Percentiles rank a stretch among this genome's conserved stretches.
These are phyloP conservation scores for Neurospora sp. DNA, from an alignment of 495 filamentous ascomycete species.

Conservation along the genomic window DNA sequence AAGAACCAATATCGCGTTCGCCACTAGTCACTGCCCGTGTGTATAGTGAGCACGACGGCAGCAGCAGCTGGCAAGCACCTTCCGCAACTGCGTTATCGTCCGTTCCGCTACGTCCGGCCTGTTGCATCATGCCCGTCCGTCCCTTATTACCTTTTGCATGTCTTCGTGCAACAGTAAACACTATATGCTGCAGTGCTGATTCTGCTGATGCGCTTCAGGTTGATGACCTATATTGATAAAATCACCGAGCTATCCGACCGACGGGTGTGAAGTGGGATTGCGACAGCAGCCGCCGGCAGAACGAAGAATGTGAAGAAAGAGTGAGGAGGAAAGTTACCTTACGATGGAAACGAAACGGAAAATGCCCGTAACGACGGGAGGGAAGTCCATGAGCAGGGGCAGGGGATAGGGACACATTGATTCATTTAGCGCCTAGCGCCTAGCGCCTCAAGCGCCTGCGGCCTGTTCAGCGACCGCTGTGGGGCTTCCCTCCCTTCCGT, in stretches of 20 bases:
- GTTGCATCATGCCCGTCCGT: neutral
- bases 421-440: neutral
- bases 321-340: no score
- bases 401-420: neutral
- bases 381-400: neutral
- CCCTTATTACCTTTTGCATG: neutral
- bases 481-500: neutral
- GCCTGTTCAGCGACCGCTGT: neutral
- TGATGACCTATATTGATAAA: neutral
- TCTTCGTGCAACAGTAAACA: neutral
- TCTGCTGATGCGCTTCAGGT: neutral
- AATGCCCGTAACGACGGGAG: no score
- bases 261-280: neutral
- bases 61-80: neutral
- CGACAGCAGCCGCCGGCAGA: no score
- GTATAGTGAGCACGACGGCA: neutral
- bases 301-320: no score
- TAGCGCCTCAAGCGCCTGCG: neutral
- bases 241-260: neutral
- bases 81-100: neutral
- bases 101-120: neutral
- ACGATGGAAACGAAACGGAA: no score
- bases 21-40: neutral
- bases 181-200: neutral
- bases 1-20: neutral